phyloP scores from a whole-genome alignment of 2,329 filamentous ascomycete genomes.

The Aspergillus puulaauensis region DNA sequence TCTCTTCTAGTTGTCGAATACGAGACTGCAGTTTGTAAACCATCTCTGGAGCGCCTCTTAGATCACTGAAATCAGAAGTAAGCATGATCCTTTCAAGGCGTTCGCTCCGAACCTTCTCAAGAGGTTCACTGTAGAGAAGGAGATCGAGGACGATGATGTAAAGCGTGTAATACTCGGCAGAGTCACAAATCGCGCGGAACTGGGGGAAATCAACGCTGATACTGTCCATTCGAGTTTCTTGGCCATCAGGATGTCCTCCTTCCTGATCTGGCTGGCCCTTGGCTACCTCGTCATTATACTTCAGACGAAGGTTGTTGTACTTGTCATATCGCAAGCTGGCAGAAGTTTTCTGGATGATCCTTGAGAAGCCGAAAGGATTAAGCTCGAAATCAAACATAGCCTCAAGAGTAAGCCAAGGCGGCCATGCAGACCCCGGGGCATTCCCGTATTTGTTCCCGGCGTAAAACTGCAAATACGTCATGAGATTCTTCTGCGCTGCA shows the following conservation, averaged over 20 bases:
- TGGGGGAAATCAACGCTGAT: constrained; percentile 97
- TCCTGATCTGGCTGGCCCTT: constrained; percentile 54
- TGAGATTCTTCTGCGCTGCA: constrained; percentile 88
- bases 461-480: constrained; percentile 85
- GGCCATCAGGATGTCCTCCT: constrained; percentile 40
- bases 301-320: constrained; percentile 93
- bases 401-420: constrained; percentile 96
- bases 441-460: constrained; percentile 91
- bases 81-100: constrained; percentile 98
- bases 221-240: constrained; percentile 86
- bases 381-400: constrained; percentile 96
- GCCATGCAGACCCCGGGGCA: constrained; percentile 82
- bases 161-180: constrained; percentile 93
- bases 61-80: constrained; percentile 95
- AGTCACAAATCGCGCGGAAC: constrained; percentile 92
- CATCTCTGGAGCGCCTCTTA: constrained; percentile 90
- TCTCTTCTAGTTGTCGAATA: constrained; percentile 90
- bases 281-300: constrained; percentile 92
- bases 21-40: constrained; percentile 87
- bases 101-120: constrained; percentile 96
- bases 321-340: constrained; percentile 95
- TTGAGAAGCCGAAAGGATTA: constrained; percentile 95
- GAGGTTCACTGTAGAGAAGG: constrained; percentile 89
- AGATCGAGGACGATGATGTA: constrained; percentile 98
- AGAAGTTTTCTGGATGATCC: constrained; percentile 95